These are phyloP conservation scores for Bonia amplexicaulis DNA, from an alignment of 176 grass and related monocot species.

Conservation along the genomic window DNA sequence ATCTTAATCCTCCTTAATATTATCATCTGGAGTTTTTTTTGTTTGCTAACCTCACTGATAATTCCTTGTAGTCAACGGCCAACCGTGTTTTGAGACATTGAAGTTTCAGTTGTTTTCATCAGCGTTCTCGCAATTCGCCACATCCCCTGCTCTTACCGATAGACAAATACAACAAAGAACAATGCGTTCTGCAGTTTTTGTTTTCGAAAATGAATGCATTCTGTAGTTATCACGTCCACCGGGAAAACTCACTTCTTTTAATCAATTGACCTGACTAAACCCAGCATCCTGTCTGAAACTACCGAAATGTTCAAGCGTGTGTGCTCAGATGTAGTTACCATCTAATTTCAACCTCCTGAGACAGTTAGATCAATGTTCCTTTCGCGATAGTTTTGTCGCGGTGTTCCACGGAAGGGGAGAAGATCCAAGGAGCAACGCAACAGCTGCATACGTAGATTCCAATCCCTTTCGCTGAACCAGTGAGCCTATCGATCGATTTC, in stretches of 20 bases:
- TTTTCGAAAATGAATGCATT: no score
- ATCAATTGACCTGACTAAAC: neutral
- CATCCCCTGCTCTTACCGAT: neutral
- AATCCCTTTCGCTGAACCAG: neutral
- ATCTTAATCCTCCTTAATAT: neutral
- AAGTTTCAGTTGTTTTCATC: conserved; percentile 23
- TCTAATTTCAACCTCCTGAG: neutral
- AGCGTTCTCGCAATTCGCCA: neutral
- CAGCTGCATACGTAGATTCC: neutral
- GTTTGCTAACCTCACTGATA: neutral
- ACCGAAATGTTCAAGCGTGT: neutral
- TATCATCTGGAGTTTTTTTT: neutral
- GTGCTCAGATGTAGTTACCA: neutral
- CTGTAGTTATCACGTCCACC: neutral
- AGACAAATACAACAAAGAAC: neutral
- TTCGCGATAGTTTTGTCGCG: neutral
- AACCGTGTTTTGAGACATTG: neutral
- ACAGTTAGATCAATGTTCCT: neutral
- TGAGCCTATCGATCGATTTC: neutral
- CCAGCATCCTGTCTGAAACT: neutral
- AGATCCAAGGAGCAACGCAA: conserved; percentile 21
- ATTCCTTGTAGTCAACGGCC: neutral
- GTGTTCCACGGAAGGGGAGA: neutral
- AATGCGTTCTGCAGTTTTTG: neutral
- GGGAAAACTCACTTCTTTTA: neutral